These are phyloP conservation scores for Ophiostoma perfectum DNA, from an alignment of 2,329 filamentous ascomycete species.

Conservation along the genomic window DNA sequence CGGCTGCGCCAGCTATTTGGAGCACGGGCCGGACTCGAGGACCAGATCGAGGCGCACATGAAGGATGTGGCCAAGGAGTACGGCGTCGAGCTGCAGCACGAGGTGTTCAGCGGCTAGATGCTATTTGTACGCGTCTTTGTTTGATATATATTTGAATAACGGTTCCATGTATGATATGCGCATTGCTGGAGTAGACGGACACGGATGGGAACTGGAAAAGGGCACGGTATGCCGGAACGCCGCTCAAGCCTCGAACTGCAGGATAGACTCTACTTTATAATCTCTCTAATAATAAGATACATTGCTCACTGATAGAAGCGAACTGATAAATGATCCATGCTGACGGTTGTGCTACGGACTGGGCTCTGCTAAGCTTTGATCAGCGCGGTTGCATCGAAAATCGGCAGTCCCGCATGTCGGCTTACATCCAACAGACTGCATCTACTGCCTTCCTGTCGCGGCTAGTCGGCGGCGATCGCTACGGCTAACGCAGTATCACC, in stretches of 20 bases:
- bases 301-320: no score
- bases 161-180: background rate
- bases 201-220: no score
- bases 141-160: background rate
- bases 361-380: background rate
- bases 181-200: background rate
- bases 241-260: background rate
- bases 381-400: background rate
- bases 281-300: background rate
- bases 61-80: conserved; percentile 81
- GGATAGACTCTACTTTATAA: background rate
- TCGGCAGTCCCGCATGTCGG: background rate
- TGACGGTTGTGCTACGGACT: no score
- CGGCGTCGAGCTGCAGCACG: conserved; percentile 83
- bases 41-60: conserved; percentile 87
- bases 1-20: conserved; percentile 73
- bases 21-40: conserved; percentile 80
- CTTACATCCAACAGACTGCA: background rate
- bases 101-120: conserved; percentile 72
- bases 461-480: conserved; percentile 1
- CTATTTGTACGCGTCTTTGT: background rate
- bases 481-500: background rate
- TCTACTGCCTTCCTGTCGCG: conserved; percentile 1
- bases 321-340: no score
- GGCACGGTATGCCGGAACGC: background rate